These are phyloP conservation scores for Saussurea involucrata DNA, from an alignment of 129 eudicot species.

Conservation along the genomic window DNA sequence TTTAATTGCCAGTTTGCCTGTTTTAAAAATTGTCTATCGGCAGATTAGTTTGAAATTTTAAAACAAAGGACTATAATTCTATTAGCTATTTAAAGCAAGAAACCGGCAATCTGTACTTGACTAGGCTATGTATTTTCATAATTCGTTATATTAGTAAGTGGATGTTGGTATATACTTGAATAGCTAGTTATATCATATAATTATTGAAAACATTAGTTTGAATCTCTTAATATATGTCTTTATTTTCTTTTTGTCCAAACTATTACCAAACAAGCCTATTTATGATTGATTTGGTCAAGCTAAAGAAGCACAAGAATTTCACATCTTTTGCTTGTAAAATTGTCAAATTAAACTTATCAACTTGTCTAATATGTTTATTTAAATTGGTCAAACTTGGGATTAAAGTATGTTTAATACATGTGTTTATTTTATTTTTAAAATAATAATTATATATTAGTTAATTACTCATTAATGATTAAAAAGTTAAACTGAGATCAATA, in stretches of 20 bases:
- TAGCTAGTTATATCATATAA: background rate
- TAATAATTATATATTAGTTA: too few species aligned
- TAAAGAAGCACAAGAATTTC: too few species aligned
- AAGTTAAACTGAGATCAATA: too few species aligned
- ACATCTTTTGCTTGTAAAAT: too few species aligned
- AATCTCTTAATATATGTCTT: background rate
- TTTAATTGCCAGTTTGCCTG: background rate
- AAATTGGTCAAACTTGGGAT: background rate
- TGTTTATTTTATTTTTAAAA: too few species aligned
- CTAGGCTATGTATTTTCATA: too few species aligned
- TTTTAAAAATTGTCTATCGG: background rate
- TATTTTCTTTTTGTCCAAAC: background rate
- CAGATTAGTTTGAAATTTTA: background rate
- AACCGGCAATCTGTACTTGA: background rate
- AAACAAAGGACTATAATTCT: background rate
- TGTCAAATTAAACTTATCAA: background rate
- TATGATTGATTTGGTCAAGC: background rate
- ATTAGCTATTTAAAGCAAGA: background rate
- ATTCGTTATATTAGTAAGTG: background rate
- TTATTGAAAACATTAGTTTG: background rate
- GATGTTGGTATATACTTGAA: background rate
- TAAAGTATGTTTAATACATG: background rate
- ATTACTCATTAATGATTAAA: too few species aligned
- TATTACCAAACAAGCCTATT: background rate
- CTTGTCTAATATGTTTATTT: too few species aligned